phyloP scores from a whole-genome alignment of 768 basidiomycete species.

The Termitomyces sp. region DNA sequence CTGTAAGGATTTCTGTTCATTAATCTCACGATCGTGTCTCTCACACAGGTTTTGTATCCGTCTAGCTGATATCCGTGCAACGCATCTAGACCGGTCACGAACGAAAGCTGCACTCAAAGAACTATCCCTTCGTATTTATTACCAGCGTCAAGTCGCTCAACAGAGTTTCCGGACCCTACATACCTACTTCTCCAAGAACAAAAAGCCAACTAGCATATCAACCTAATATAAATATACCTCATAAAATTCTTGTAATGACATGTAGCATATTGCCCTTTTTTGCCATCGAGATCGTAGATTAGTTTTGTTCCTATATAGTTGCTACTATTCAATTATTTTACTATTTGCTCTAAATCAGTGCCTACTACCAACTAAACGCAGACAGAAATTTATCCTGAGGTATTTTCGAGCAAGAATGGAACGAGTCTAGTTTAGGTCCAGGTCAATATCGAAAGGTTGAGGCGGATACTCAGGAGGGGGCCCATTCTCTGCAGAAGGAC shows the following conservation, averaged over 20 bases:
- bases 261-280: not conserved
- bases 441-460: slow-evolving; percentile 44
- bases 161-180: slow-evolving; percentile 20
- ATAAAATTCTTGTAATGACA: not conserved
- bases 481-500: slow-evolving; percentile 8
- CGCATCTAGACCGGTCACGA: slow-evolving; percentile 73
- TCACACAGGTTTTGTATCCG: not conserved
- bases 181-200: slow-evolving; percentile 17
- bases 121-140: slow-evolving; percentile 59
- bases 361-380: not conserved
- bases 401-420: not conserved
- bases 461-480: slow-evolving; percentile 20
- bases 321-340: slow-evolving; percentile 1
- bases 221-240: not conserved
- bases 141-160: slow-evolving; percentile 45
- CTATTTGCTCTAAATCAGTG: not conserved
- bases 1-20: slow-evolving; percentile 38
- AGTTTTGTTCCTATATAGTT: not conserved
- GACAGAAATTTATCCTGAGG: not conserved
- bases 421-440: slow-evolving; percentile 38
- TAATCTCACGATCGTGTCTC: not conserved
- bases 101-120: slow-evolving; percentile 69
- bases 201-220: slow-evolving; percentile 1
- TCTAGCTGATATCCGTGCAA: slow-evolving; percentile 70
- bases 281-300: not conserved